Percentiles rank a stretch among this genome's conserved stretches.
phyloP scores from a whole-genome alignment of 805 yeast species.

The Zygosaccharomyces lentus region DNA sequence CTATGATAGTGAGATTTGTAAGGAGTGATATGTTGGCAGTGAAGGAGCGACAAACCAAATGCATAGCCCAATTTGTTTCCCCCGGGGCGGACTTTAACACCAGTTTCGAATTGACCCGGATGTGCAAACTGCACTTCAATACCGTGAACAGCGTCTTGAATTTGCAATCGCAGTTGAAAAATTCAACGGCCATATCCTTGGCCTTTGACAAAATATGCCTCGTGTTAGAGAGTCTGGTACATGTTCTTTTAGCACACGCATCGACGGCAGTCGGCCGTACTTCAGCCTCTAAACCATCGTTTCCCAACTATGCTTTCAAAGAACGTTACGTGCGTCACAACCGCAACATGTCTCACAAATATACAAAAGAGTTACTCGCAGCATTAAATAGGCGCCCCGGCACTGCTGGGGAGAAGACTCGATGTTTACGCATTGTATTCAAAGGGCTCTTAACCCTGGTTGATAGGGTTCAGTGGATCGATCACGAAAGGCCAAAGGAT shows the following conservation, averaged over 20 bases:
- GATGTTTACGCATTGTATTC: conserved; percentile 8
- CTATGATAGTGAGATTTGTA: conserved; percentile 8
- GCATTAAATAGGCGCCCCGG: conserved; percentile 2
- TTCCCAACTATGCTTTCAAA: conserved; percentile 7
- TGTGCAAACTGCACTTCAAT: conserved; percentile 12
- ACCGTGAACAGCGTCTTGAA: conserved; percentile 9
- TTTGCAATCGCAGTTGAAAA: conserved; percentile 3
- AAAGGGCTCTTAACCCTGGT: conserved; percentile 6
- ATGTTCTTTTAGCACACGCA: conserved; percentile 10
- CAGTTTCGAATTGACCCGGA: background rate
- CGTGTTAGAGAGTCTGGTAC: conserved; percentile 10
- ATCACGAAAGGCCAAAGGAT: conserved; percentile 5
- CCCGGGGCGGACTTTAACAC: conserved; percentile 1
- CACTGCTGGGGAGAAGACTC: background rate
- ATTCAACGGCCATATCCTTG: background rate
- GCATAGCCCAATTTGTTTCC: conserved; percentile 6
- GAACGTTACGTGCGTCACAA: conserved; percentile 9
- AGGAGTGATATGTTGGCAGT: conserved; percentile 8
- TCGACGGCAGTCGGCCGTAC: background rate
- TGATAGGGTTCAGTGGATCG: conserved; percentile 8
- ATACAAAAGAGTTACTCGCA: conserved; percentile 9
- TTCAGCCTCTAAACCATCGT: background rate
- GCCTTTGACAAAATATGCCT: conserved; percentile 7
- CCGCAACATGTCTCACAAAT: conserved; percentile 8
- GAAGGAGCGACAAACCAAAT: conserved; percentile 10